These are phyloP conservation scores for Liriodendron chinense DNA, from an alignment of 164 flowering plant genomes.

Conservation along the genomic window DNA sequence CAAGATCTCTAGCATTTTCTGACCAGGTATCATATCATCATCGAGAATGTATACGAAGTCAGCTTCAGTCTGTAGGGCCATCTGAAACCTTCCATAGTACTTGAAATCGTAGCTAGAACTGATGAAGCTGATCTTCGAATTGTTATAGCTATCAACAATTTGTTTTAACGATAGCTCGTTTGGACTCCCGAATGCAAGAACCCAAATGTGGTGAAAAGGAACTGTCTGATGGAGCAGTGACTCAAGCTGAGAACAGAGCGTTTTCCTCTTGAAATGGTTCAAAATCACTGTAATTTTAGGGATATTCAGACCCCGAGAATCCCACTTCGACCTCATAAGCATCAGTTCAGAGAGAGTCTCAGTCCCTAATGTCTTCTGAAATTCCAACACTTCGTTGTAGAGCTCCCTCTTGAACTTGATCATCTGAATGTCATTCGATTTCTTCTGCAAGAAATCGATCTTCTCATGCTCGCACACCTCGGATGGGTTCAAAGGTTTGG, in stretches of 20 bases:
- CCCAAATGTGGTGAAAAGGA: conserved; percentile 88
- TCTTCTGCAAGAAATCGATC: conserved; percentile 91
- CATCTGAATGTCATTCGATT: conserved; percentile 77
- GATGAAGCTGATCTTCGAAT: conserved; percentile 82
- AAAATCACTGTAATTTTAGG: conserved; percentile 84
- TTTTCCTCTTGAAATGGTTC: conserved; percentile 95
- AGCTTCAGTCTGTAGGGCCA: conserved; percentile 92
- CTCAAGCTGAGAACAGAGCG: conserved; percentile 89
- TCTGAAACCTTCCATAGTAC: conserved; percentile 95
- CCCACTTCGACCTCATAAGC: conserved; percentile 87
- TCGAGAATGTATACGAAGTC: conserved; percentile 90
- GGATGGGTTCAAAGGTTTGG: conserved; percentile 32
- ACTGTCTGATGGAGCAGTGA: conserved; percentile 82
- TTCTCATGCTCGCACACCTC: conserved; percentile 81
- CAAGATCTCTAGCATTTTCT: conserved; percentile 83
- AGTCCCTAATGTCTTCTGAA: conserved; percentile 63
- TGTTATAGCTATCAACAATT: conserved; percentile 77
- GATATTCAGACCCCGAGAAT: conserved; percentile 38
- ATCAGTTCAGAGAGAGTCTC: conserved; percentile 72
- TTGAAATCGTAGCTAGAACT: conserved; percentile 94
- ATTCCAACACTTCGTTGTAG: conserved; percentile 62
- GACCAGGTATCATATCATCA: conserved; percentile 96
- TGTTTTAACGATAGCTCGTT: conserved; percentile 57
- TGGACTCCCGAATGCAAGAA: conserved; percentile 87
- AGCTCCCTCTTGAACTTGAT: conserved; percentile 84